Evolutionary conservation across 768 basidiomycete genomes (phyloP).

Genomic region (Leccinum broughii): DNA sequence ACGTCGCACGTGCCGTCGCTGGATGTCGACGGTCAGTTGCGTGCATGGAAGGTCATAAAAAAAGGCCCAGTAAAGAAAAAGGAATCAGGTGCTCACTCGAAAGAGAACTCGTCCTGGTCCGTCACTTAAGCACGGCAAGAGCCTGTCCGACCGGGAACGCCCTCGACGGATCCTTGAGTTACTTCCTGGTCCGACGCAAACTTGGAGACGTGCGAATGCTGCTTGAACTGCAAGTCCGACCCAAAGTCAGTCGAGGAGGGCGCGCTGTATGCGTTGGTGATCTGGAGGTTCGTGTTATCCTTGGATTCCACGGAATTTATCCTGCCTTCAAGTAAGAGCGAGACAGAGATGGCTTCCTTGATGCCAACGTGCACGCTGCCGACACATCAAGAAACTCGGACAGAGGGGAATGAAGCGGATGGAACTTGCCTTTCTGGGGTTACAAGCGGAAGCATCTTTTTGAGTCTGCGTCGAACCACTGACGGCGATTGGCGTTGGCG

Average conservation of each 20-base stretch:
- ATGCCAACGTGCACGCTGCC: conserved; percentile 81
- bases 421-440: conserved; percentile 65
- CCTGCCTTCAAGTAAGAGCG: conserved; percentile 88
- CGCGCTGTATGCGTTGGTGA: conserved; percentile 72
- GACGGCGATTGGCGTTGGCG: conserved; percentile 48
- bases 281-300: conserved; percentile 91
- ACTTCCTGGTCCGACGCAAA: conserved; percentile 66
- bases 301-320: conserved; percentile 86
- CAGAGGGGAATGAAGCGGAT: not conserved
- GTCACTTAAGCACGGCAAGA: conserved; percentile 89
- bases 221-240: conserved; percentile 88
- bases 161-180: conserved; percentile 76
- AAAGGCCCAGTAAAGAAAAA: not conserved
- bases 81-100: conserved; percentile 70
- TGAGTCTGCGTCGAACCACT: conserved; percentile 39
- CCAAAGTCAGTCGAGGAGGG: conserved; percentile 58
- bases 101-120: conserved; percentile 90
- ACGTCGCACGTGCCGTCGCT: conserved; percentile 90
- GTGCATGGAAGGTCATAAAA: too few relatives aligned
- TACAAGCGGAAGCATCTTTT: conserved; percentile 67
- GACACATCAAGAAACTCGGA: not conserved
- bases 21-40: conserved; percentile 92
- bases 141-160: conserved; percentile 88
- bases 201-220: conserved; percentile 93
- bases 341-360: conserved; percentile 79